Percentiles rank a stretch among this genome's conserved stretches.
phyloP scores from a whole-genome alignment of 1,139 yeast species.

The Suzukiozyma palmioleophila region DNA sequence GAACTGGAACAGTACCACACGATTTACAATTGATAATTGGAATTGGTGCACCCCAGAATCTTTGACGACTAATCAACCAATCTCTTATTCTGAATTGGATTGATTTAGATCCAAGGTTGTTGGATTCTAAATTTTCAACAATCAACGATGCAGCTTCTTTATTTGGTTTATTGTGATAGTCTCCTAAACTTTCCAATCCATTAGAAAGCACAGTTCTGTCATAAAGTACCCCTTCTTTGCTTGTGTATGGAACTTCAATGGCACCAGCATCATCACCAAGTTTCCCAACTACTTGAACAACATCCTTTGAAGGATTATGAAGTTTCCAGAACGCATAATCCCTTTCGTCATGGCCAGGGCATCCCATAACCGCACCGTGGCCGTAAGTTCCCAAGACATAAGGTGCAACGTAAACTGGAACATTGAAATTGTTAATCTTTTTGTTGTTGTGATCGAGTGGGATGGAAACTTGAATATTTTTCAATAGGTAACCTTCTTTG shows the following conservation, averaged over 20 bases:
- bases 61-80: constrained; percentile 90
- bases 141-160: constrained; percentile 51
- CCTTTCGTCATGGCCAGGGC: constrained; percentile 88
- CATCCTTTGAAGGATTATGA: constrained; percentile 47
- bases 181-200: constrained; percentile 38
- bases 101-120: constrained; percentile 41
- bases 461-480: constrained; percentile 45
- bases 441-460: constrained; percentile 49
- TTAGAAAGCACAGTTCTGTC: constrained; percentile 20
- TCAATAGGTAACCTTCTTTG: constrained; percentile 60
- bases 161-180: constrained; percentile 46
- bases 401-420: constrained; percentile 88
- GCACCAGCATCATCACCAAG: constrained; percentile 8
- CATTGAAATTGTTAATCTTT: constrained; percentile 11
- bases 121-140: constrained; percentile 33
- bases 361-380: constrained; percentile 95
- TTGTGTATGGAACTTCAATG: constrained; percentile 38
- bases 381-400: constrained; percentile 84
- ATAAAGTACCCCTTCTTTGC: constrained; percentile 51
- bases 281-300: constrained; percentile 45
- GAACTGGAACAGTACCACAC: constrained; percentile 91
- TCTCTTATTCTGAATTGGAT: constrained; percentile 71
- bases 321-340: constrained; percentile 76
- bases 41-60: constrained; percentile 99
- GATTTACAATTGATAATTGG: constrained; percentile 82